Base-by-base conservation (phyloP, 495 filamentous ascomycete genomes). In the Talaromyces liani region DNA sequence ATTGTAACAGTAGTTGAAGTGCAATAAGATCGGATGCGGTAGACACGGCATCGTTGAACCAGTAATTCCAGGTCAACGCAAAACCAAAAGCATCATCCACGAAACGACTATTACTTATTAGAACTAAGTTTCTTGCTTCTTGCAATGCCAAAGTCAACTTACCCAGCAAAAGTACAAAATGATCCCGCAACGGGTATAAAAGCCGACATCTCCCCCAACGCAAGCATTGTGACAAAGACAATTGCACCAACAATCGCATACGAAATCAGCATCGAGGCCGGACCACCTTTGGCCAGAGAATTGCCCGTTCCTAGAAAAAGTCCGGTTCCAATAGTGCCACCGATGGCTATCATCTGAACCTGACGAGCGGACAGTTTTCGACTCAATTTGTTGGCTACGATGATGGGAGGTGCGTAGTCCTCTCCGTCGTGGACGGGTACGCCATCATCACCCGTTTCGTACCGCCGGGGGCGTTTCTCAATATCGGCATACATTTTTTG, bases 261-360 rank as follows among this genome's bases (percentile, higher is more conserved):
- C 25, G 86, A 85, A 49, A 92, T 78, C 56, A 93, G 77, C 64
- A 89, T 80, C n/a, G 84, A 87, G 1, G 86, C 80, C 14, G 88
- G 88, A 31, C 88, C 88, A 66, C 85, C 79, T 33, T 75, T 81
- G n/a, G 82, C 78, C 62, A 91, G 79, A 18, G 86, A 83, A 49
- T 74, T 74, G 39, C 88, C 88, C 61, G 85, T 88, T 63, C 89
- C 88, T 25, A 91, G 74, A 78, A 92, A 92, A 41, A 92, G 77
- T 58, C 88, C 89, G 4, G 88, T 92, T 14, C 88, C 89, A 67
- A 92, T 88, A 20, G 87, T 88, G 58, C 88, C 88, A 68, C 89
- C 88, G 8, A 89, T 77, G 6, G 86, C 87, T 75, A 90, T 86
- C 78, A 90, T 84, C 67, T 81, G 81, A 16, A 88, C 67, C 69